phyloP scores from a whole-genome alignment of 2,329 filamentous ascomycete genomes.

The Stemphylium beticola region DNA sequence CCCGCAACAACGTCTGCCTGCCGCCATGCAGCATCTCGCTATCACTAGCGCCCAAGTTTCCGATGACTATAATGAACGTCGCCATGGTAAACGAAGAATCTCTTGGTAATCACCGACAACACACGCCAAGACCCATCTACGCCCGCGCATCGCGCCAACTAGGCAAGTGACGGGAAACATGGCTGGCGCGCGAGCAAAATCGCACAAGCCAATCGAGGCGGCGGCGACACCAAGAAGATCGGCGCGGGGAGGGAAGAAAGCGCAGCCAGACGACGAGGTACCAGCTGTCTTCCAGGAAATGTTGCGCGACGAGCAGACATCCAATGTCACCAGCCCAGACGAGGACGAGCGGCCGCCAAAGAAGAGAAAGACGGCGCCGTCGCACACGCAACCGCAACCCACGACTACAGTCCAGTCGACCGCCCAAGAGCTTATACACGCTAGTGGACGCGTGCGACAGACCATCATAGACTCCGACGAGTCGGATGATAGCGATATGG shows the following conservation, averaged over 20 bases:
- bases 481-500: slow-evolving; percentile 64
- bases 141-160: slow-evolving; percentile 3
- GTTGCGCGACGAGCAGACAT: slow-evolving; percentile 50
- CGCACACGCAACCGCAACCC: slow-evolving; percentile 1
- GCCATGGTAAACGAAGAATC: not conserved
- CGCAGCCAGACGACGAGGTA: slow-evolving; percentile 38
- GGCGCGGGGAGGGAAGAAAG: slow-evolving; percentile 26
- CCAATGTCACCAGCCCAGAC: slow-evolving; percentile 35
- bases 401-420: slow-evolving; percentile 2
- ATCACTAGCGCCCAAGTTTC: not conserved
- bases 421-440: slow-evolving; percentile 12
- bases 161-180: slow-evolving; percentile 20
- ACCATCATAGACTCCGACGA: slow-evolving; percentile 56
- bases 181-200: slow-evolving; percentile 35
- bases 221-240: slow-evolving; percentile 32
- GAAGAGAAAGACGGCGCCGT: slow-evolving; percentile 38
- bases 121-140: not conserved
- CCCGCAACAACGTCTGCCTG: not conserved
- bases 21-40: not conserved
- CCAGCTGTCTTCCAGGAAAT: slow-evolving; percentile 56
- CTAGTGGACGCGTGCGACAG: slow-evolving; percentile 42
- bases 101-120: not conserved
- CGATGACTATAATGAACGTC: not conserved
- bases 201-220: slow-evolving; percentile 25
- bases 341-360: slow-evolving; percentile 49